Evolutionary conservation across 163 green algal species (phyloP), one percentile per base, ranked within the genome.

Genomic region (Scenedesmus sp.): DNA sequence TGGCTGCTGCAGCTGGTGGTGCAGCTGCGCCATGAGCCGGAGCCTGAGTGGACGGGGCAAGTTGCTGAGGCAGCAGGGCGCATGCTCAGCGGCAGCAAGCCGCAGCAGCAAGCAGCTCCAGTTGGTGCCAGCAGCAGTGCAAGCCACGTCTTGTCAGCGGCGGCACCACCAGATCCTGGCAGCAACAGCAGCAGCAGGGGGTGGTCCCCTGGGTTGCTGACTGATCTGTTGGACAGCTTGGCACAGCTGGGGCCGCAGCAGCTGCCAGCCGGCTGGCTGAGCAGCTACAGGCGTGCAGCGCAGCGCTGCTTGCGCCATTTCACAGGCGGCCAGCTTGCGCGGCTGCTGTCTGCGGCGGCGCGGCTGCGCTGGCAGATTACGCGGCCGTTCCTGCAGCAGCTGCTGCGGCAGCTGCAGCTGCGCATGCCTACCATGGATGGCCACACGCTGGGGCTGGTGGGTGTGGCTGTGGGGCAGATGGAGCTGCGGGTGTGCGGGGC

Each of bases 1-100:
- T 56, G 44, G 46, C 46, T 85, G 72, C 46, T 90, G 85, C 85
- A 76, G 44, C 70, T 85, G 70, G 49, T 85, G 44, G 85, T 83
- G 44, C 12, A 43, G 46, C 72, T 90, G 44, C 49, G 44, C 9
- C 72, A 90, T n/a, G 85, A 76, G n/a, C 85, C 85, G 1, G 30
- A 85, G 18, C 65, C 46, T 13, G 85, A 76, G 13, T 90, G 85
- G 85, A 43, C 44, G 0, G n/a, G 51, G 70, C 33, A n/a, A 24
- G 72, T 85, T 26, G 70, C 76, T 30, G 51, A 33, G 33, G 72
- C 72, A 81, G 72, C 72, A 81, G 72, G 46, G 80, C 15, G 30
- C 42, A 84, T 22, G 20, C 37, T 26, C 61, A 43, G 42, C 70
- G 43, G 46, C 85, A 72, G 59, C 59, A 56, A 72, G n/a, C 85